Evolutionary conservation across 129 eudicot genomes (phyloP).

Genomic region (Arctium minus): DNA sequence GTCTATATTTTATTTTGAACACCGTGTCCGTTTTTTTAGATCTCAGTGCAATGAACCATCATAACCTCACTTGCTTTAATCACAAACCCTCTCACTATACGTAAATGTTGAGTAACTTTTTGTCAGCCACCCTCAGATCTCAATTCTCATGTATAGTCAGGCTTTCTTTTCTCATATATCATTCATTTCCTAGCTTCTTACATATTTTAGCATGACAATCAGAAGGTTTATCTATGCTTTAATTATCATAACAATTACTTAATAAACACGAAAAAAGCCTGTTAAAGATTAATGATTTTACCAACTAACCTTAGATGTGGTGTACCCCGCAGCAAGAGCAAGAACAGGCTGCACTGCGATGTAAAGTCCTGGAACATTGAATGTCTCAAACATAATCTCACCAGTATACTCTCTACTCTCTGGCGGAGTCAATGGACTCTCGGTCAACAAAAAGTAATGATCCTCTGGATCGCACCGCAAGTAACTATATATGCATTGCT

Average conservation of each 20-base stretch:
- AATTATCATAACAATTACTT: not conserved
- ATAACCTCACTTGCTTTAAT: no score
- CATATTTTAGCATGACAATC: not conserved
- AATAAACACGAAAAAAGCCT: not conserved
- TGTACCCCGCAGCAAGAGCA: conserved; percentile 95
- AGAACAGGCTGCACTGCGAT: conserved; percentile 97
- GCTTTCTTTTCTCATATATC: no score
- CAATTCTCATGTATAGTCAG: no score
- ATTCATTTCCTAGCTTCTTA: not conserved
- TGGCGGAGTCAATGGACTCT: conserved; percentile 85
- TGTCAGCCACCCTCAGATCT: no score
- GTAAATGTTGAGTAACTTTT: no score
- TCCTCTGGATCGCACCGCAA: conserved; percentile 96
- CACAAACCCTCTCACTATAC: no score
- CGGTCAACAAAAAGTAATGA: conserved; percentile 91
- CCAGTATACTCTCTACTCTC: conserved; percentile 95
- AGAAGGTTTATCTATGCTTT: not conserved
- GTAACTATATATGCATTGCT: conserved; percentile 88
- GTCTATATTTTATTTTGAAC: no score
- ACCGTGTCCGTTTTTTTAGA: no score
- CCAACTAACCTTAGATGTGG: conserved; percentile 75
- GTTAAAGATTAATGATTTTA: no score
- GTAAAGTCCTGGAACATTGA: conserved; percentile 94
- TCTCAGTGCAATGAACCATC: no score
- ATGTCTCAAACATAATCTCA: conserved; percentile 93